Base-by-base conservation (phyloP, 2,329 filamentous ascomycete genomes). In the Chaetomium olivaceum region DNA sequence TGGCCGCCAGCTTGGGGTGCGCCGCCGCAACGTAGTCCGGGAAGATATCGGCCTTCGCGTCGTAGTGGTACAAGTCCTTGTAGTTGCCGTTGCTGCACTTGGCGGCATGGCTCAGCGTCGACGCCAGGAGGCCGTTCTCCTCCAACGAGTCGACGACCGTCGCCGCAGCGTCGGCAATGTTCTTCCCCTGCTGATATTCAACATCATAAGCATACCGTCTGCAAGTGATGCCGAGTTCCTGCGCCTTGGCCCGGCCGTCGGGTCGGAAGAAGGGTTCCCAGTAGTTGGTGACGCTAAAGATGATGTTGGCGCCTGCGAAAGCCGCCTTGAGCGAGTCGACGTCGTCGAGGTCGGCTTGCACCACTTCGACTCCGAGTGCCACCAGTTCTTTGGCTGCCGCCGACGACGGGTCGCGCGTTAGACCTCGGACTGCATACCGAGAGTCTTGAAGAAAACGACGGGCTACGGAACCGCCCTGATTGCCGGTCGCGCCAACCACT, bases 241-340 rank as follows among this genome's bases (percentile, higher is more conserved):
- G 65, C 2, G 79, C 81, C 59, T 76, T 75, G 25, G 74, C 71
- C 14, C 80, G 78, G 65, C 76, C 79, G 66, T 81, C 79, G 0
- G 79, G 76, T 2, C 79, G 76, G 71, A 80, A 79, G 70, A 84
- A 84, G 2, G 79, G 77, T 62, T 83, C 80, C 80, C 81, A 87
- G 74, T 83, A 87, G 67, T 87, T 80, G 0, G 84, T 87, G 58
- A 85, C 81, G 66, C 78, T 78, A 74, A 86, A 87, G 66, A 87
- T 84, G 64, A 80, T 71, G 65, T 81, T 79, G 21, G 82, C 83
- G 8, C 79, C 80, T 2, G 68, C 46, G 63, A 84, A 83, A 0
- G 79, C 81, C 0, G 69, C 51, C 56, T 76, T 72, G 39, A 85
- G 76, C 14, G 76, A 76, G 1, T 69, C 67, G 3, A 75, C 71